Evolutionary conservation across 169 alveolate genomes (phyloP), one percentile per base, ranked within the genome.

Genomic region (Miamiensis avidus): DNA sequence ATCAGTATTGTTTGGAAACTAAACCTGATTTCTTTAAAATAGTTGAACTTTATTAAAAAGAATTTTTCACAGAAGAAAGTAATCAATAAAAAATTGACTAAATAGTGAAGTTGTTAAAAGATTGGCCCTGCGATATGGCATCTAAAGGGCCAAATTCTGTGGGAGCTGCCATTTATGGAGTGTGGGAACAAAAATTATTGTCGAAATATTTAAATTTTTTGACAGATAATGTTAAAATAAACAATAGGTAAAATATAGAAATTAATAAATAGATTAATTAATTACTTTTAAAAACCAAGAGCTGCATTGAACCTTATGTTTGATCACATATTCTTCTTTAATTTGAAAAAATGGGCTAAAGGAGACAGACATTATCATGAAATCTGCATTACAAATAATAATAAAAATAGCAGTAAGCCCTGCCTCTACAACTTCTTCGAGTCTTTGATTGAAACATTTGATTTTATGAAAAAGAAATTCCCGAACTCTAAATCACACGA

Each of bases 1-100:
- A 95, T 83, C 77, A 78, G 28, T 89, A 88, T 89, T 96, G 95
- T 29, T 89, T 85, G 77, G 90, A 87, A 34, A 84, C 84, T 30
- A 83, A 79, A 64, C 0, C 29, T 29, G 73, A 30, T 49, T 28
- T 78, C 0, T 32, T 33, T 29, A 49, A 79, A 81, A 25, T 86
- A n/a, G 29, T 86, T 29, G 74, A 74, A 33, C 28, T 72, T 26
- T 29, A 33, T 34, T 34, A 64, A 26, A 25, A 78, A 34, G 49
- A 72, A 4, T 82, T 77, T 49, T 65, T 16, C 27, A 30, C 72
- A 6, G 32, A 74, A 72, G 74, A 85, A 73, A 69, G 69, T 15
- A 64, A n/a, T 73, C 15, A 26, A 29, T n/a, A 74, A 31, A 69
- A 31, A 15, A 16, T 28, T n/a, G 49, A 75, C 1, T 74, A 49